A percentile compares a stretch with the other conserved stretches of the same genome.
Evolutionary conservation across 2,329 filamentous ascomycete species (phyloP).

Genomic region (Calonectria pseudoturangicola): DNA sequence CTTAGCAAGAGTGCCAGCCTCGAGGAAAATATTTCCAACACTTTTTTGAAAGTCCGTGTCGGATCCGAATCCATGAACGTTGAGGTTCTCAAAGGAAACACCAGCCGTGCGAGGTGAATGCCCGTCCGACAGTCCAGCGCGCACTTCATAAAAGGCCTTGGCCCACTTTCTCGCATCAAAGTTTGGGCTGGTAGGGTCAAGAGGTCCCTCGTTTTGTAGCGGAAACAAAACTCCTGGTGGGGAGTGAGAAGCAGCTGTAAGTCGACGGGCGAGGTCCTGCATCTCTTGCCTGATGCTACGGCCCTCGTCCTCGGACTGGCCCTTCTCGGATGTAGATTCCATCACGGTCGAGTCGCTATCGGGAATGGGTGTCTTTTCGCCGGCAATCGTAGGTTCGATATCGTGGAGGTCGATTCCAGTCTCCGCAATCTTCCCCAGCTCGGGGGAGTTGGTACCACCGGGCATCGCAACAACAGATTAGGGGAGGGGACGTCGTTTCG

Average conservation of each 20-base stretch:
- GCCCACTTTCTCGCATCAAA: conserved; percentile 27
- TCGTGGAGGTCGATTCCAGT: conserved; percentile 5
- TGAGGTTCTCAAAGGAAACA: conserved; percentile 78
- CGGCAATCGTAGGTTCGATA: conserved; percentile 3
- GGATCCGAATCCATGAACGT: conserved; percentile 78
- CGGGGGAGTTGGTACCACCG: background rate
- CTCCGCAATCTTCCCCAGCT: conserved; percentile 6
- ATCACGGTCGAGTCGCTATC: conserved; percentile 18
- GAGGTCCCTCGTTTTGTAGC: background rate
- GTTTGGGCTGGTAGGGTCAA: conserved; percentile 18
- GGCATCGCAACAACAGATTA: background rate
- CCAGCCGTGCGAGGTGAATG: conserved; percentile 58
- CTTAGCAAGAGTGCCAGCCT: conserved; percentile 63
- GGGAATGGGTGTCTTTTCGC: conserved; percentile 4
- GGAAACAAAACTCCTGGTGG: conserved; percentile 2
- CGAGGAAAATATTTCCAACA: conserved; percentile 74
- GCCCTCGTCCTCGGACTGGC: background rate
- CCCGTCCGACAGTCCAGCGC: background rate
- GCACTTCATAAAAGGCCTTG: conserved; percentile 22
- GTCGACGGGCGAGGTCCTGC: conserved; percentile 6
- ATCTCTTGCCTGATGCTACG: conserved; percentile 4
- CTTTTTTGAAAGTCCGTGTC: conserved; percentile 81
- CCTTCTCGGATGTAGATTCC: conserved; percentile 19
- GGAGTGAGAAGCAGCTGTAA: conserved; percentile 3
- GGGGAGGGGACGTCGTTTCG: conserved; percentile 6